Base-by-base conservation (phyloP, 1,139 yeast genomes). In the Zygosaccharomyces sapae region DNA sequence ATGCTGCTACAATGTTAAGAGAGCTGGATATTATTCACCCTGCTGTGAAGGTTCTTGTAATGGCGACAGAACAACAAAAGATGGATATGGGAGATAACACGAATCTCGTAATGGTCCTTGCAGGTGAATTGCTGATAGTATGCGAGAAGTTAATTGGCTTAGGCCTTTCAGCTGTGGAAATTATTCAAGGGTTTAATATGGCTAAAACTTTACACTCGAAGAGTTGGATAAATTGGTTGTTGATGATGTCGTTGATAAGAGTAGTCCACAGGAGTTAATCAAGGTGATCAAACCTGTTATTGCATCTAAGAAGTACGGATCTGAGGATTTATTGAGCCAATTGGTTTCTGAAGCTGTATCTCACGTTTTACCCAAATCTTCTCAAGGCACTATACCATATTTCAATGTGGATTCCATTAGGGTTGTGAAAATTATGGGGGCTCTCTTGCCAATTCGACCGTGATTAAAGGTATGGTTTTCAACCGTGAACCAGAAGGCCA, bases 1-100 rank as follows among this genome's bases (percentile, higher is more conserved):
- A 94, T 69, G 97, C 97, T 9, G 96, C 97, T 37, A 92, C 98
- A 7, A 92, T 92, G 83, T 74, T 92, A 54, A 80, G 86, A 57
- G 97, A 92, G 67, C 74, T 92, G 49, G 97, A 92, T 57, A 87
- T 94, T 55, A 92, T 92, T 41, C 98, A 92, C 66, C 98, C 98
- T 6, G 97, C 97, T 1, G 98, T 94, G 18, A 92, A 92, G 69
- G 81, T 92, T 42, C 78, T 92, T 55, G 95, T 92, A 50, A 88
- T 89, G 97, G 96, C 97, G 20, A 82, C 95, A 18, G 88, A 90
- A 65, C 98, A 92, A 71, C 98, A 92, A 70, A 96, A 92, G 66
- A 78, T 83, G 58, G 98, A 92, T 67, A 77, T 81, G 80, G 92
- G 90, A 47, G 92, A 83, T 63, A 83, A 83, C 52, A 80, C 89